A percentile compares a stretch with the other conserved stretches of the same genome.
Evolutionary conservation across 176 grass and related monocot species (phyloP).

Genomic region (Leersia perrieri): DNA sequence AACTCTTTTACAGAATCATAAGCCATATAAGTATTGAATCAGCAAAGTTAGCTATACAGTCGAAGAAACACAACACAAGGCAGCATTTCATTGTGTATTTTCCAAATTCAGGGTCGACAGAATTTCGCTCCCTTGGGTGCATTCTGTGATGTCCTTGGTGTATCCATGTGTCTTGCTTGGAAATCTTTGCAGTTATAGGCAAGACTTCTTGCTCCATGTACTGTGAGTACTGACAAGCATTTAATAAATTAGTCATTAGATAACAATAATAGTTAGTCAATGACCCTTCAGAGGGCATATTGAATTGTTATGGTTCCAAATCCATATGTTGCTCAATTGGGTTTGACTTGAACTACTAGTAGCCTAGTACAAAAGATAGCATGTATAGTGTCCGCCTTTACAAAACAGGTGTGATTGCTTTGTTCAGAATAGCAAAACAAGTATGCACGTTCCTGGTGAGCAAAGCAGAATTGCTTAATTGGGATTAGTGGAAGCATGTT

Average conservation of each 20-base stretch:
- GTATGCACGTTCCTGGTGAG: neutral
- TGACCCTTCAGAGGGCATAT: conserved; percentile 9
- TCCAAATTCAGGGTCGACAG: neutral
- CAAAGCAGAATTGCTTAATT: neutral
- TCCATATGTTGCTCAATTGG: neutral
- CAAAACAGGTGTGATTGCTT: neutral
- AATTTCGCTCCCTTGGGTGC: neutral
- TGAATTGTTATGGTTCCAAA: neutral
- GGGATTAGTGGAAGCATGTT: conserved; percentile 34
- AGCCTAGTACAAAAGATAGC: neutral
- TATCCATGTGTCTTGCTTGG: conserved; percentile 35
- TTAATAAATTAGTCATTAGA: neutral
- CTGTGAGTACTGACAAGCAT: neutral
- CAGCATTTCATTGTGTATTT: neutral
- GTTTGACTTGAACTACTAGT: neutral
- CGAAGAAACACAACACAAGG: neutral
- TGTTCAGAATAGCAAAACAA: neutral
- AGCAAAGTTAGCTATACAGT: neutral
- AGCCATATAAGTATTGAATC: neutral
- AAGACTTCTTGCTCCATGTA: conserved; percentile 20
- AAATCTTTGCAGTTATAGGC: conserved; percentile 1
- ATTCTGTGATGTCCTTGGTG: conserved; percentile 25
- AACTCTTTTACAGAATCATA: neutral
- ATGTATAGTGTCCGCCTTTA: neutral
- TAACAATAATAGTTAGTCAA: neutral